A percentile compares a stretch with the other conserved stretches of the same genome.
Conservation (phyloP, 805 yeast genomes). For the Ogataea angusta region DNA sequence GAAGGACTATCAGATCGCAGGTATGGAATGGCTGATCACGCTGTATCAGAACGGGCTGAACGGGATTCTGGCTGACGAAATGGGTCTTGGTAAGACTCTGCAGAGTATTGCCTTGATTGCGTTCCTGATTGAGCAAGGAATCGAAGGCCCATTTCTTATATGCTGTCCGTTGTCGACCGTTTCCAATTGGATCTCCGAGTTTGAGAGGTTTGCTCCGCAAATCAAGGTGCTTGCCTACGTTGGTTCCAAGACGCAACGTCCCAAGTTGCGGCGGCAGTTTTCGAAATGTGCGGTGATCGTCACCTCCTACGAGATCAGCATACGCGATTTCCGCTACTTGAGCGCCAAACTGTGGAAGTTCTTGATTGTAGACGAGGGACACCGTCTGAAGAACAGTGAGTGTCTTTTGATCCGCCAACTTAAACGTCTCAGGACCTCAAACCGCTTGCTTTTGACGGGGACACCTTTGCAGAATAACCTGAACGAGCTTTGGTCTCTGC, state of each 20-base stretch:
- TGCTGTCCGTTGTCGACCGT: slow-evolving; percentile 84
- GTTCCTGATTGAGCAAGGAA: slow-evolving; percentile 73
- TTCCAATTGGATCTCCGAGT: slow-evolving; percentile 79
- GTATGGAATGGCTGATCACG: slow-evolving; percentile 86
- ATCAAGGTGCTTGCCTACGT: slow-evolving; percentile 60
- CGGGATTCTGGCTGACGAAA: slow-evolving; percentile 95
- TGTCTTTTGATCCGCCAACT: slow-evolving; percentile 71
- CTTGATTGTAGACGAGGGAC: slow-evolving; percentile 94
- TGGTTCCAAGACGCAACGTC: slow-evolving; percentile 61
- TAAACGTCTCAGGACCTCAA: slow-evolving; percentile 62
- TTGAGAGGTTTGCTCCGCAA: slow-evolving; percentile 68
- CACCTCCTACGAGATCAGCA: slow-evolving; percentile 78
- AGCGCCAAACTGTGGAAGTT: slow-evolving; percentile 67
- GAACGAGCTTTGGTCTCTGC: slow-evolving; percentile 85
- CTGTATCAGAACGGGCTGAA: slow-evolving; percentile 90
- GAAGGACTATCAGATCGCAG: slow-evolving; percentile 85
- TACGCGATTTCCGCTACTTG: slow-evolving; percentile 61
- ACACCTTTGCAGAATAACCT: slow-evolving; percentile 93
- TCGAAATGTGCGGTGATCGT: slow-evolving; percentile 51
- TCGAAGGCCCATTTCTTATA: slow-evolving; percentile 72
- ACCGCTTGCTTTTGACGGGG: slow-evolving; percentile 85
- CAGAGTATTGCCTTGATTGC: slow-evolving; percentile 81
- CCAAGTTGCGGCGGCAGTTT: slow-evolving; percentile 35
- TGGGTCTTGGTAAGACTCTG: slow-evolving; percentile 94
- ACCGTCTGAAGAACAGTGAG: slow-evolving; percentile 80